These are phyloP conservation scores for Oryza coarctata DNA, from an alignment of 176 grass and related monocot species.

Conservation along the genomic window DNA sequence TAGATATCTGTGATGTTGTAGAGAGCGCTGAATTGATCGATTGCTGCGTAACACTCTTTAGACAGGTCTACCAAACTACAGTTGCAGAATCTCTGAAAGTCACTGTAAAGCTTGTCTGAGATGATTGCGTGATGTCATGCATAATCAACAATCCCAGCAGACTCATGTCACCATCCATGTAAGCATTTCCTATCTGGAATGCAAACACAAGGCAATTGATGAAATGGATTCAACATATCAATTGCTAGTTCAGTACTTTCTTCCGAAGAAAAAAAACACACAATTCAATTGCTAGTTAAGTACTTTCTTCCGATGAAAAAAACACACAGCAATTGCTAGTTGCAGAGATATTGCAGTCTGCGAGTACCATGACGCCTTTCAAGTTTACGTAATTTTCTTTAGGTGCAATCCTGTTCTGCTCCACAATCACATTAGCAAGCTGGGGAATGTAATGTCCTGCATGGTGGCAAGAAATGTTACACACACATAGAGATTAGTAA, in stretches of 20 bases:
- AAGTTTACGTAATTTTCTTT: constrained; percentile 45
- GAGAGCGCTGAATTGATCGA: constrained; percentile 27
- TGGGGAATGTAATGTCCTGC: constrained; percentile 60
- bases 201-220: background rate
- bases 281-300: background rate
- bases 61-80: constrained; percentile 32
- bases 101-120: constrained; percentile 47
- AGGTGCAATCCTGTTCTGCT: constrained; percentile 41
- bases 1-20: constrained; percentile 54
- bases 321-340: background rate
- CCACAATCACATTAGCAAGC: constrained; percentile 48
- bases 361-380: constrained; percentile 48
- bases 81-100: constrained; percentile 40
- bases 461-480: background rate
- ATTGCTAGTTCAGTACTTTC: background rate
- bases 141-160: constrained; percentile 43
- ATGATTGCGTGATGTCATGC: constrained; percentile 60
- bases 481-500: background rate
- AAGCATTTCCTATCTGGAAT: constrained; percentile 53
- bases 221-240: background rate
- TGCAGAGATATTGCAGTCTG: background rate
- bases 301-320: background rate
- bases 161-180: constrained; percentile 53
- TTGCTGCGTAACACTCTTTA: constrained; percentile 16
- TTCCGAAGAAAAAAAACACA: background rate